Evolutionary conservation across 169 alveolate species (phyloP).

Genomic region (Hepatocystis sp.): DNA sequence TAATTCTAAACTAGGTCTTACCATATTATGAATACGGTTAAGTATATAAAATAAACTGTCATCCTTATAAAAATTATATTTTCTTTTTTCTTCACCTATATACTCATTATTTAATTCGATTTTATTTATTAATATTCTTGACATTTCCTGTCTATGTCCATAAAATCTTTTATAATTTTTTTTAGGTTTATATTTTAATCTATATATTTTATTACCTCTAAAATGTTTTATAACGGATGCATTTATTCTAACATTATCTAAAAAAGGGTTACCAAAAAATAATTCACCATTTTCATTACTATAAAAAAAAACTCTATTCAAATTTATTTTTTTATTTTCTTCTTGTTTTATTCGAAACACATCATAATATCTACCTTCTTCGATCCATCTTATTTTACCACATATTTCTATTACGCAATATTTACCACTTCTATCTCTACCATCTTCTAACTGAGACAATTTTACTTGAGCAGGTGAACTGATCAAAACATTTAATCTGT

Average conservation of each 20-base stretch:
- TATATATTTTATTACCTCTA: slow-evolving; percentile 86
- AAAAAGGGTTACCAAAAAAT: slow-evolving; percentile 86
- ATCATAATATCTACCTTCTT: slow-evolving; percentile 89
- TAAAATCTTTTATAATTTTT: slow-evolving; percentile 84
- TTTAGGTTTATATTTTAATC: slow-evolving; percentile 86
- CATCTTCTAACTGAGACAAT: slow-evolving; percentile 81
- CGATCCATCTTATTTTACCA: slow-evolving; percentile 88
- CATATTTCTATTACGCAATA: slow-evolving; percentile 86
- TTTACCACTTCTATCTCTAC: slow-evolving; percentile 86
- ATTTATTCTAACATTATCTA: slow-evolving; percentile 85
- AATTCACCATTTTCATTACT: slow-evolving; percentile 83
- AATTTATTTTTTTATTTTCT: slow-evolving; percentile 82
- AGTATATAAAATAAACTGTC: slow-evolving; percentile 48
- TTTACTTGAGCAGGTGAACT: slow-evolving; percentile 88
- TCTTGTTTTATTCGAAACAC: slow-evolving; percentile 86
- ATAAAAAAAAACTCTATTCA: slow-evolving; percentile 84
- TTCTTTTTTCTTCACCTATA: slow-evolving; percentile 34
- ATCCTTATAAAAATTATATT: slow-evolving; percentile 63
- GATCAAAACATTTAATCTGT: slow-evolving; percentile 29
- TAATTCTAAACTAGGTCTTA: slow-evolving; percentile 62
- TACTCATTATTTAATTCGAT: slow-evolving; percentile 61
- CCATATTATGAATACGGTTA: slow-evolving; percentile 67
- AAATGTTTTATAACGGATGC: slow-evolving; percentile 86
- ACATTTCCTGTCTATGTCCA: slow-evolving; percentile 87
- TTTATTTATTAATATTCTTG: slow-evolving; percentile 81